Evolutionary conservation across 1,284 basidiomycete species (phyloP), one percentile per base, ranked within the genome.

Genomic region (Thecaphora frezii): DNA sequence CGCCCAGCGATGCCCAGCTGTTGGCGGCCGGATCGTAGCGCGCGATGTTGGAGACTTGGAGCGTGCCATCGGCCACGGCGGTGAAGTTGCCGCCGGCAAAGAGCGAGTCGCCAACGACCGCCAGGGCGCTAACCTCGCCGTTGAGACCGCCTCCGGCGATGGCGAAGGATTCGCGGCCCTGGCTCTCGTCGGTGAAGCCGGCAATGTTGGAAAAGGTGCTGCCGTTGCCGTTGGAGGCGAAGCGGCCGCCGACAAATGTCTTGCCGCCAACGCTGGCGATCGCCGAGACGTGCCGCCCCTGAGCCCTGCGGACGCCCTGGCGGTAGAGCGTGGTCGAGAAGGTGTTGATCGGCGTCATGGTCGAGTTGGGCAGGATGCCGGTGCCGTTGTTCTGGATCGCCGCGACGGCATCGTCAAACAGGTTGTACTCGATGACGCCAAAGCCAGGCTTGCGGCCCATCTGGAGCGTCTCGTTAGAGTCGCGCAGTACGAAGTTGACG

Each of bases 41-140:
- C 0, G 88, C 91, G 38, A 97, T 79, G 53, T 88, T 66, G 9
- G 52, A 46, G 1, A 56, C 48, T 5, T 46, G 84, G 41, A 81
- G 80, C 12, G 93, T 81, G 48, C 44, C 42, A 48, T 85, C 84
- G 41, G 82, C 81, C 0, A 90, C 90, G 62, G 88, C 86, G 1
- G 83, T 85, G 81, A 97, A 98, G 2, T 86, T 83, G 1, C 93
- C 93, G 30, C 91, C 93, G 43, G 93, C 86, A 76, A 85, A 97
- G 25, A 97, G 80, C 10, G 81, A 83, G 68, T 62, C 71, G 16
- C 69, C 66, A 18, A 76, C 49, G 26, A 49, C 58, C n/a, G 67
- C 56, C 21, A 80, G 51, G 1, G 65, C 62, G 7, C 39, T 36
- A 46, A 81, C 73, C 5, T 46, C 21, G n/a, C 76, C 80, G 44